Evolutionary conservation across 164 flowering plant species (phyloP).

Genomic region (Tetrastigma voinierianum): DNA sequence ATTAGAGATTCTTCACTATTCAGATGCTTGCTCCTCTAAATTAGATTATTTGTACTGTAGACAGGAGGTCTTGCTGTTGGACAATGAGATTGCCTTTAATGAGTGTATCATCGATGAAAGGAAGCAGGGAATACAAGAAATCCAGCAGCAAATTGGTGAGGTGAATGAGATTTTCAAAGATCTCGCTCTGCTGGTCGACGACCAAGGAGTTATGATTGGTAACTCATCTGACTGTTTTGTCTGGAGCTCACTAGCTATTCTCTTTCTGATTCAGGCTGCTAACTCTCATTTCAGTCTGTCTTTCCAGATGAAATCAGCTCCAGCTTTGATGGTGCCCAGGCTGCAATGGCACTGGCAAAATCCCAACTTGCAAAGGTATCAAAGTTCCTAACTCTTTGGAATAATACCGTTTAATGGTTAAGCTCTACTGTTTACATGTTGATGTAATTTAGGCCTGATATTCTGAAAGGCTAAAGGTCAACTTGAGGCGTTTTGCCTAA

Average conservation of each 20-base stretch:
- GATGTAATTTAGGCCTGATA: too few relatives aligned
- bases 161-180: constrained; percentile 78
- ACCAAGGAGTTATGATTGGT: constrained; percentile 80
- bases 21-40: neutral
- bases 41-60: constrained; percentile 36
- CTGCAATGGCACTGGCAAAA: constrained; percentile 72
- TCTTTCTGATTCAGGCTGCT: neutral
- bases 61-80: constrained; percentile 61
- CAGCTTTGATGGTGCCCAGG: constrained; percentile 59
- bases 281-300: neutral
- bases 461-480: too few relatives aligned
- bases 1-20: too few relatives aligned
- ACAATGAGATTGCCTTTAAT: constrained; percentile 68
- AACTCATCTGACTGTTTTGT: constrained; percentile 7
- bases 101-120: constrained; percentile 79
- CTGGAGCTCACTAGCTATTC: neutral
- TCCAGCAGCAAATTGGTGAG: constrained; percentile 74
- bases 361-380: constrained; percentile 81
- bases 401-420: too few relatives aligned
- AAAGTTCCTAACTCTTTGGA: too few relatives aligned
- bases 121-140: constrained; percentile 66
- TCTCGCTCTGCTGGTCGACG: constrained; percentile 76
- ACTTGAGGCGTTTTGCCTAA: too few relatives aligned
- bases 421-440: too few relatives aligned
- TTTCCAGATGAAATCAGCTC: constrained; percentile 78